Evolutionary conservation across 139 green algal species (phyloP).

Genomic region (Chloropicon primus): DNA sequence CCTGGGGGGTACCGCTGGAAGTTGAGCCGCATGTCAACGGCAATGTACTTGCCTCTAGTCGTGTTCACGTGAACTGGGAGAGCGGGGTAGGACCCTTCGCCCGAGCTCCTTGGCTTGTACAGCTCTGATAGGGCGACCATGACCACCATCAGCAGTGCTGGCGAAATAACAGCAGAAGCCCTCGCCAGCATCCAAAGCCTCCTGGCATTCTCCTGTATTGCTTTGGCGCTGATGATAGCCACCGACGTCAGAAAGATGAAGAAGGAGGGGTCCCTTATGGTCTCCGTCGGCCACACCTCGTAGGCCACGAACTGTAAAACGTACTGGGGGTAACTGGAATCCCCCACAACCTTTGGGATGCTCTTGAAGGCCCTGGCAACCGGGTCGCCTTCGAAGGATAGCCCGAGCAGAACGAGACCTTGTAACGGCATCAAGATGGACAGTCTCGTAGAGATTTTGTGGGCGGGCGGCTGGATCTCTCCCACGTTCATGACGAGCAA

Average conservation of each 20-base stretch:
- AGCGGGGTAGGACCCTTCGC: no score
- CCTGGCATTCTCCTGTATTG: constrained; percentile 1
- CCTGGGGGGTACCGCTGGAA: not conserved
- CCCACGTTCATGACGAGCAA: not conserved
- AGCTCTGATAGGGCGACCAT: no score
- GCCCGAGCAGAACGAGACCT: not conserved
- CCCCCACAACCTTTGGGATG: not conserved
- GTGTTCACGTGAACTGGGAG: not conserved
- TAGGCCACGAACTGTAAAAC: constrained; percentile 1
- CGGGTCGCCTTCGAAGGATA: not conserved
- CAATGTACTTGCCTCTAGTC: not conserved
- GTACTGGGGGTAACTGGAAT: constrained; percentile 5
- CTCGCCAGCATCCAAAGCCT: no score
- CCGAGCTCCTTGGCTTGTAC: no score
- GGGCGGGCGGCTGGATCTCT: not conserved
- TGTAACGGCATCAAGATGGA: constrained; percentile 5
- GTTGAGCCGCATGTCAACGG: constrained; percentile 1
- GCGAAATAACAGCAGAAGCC: no score
- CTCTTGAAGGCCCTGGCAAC: not conserved
- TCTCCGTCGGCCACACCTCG: not conserved
- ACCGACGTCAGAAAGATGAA: not conserved
- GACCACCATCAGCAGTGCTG: no score
- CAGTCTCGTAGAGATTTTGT: not conserved
- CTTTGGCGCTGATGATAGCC: not conserved
- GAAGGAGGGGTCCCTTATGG: not conserved